Conservation (phyloP, 208 protist species). For the Crithidia bombi region DNA sequence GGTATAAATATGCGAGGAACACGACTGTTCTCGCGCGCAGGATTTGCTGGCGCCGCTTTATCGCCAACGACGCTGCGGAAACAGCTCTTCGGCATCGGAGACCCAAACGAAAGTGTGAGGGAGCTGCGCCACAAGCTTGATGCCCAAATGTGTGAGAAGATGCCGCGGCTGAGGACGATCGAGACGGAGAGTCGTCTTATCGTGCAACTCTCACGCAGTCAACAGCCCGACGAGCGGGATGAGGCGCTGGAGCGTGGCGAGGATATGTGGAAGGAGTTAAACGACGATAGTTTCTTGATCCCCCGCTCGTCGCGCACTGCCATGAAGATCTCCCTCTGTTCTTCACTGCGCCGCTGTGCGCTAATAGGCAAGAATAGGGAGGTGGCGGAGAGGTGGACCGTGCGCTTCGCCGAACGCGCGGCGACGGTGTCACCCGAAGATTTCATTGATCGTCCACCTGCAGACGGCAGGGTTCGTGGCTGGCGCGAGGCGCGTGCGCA, state of each 20-base stretch:
- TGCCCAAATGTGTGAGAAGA: conserved; percentile 32
- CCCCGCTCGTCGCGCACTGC: conserved; percentile 60
- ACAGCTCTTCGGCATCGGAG: conserved; percentile 6
- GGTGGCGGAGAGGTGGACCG: conserved; percentile 72
- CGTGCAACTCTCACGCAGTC: conserved; percentile 62
- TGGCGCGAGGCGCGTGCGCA: conserved; percentile 36
- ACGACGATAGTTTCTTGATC: conserved; percentile 46
- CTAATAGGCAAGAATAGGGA: conserved; percentile 44
- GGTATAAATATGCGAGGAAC: conserved; percentile 5
- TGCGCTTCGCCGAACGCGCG: conserved; percentile 65
- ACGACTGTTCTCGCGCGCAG: neutral
- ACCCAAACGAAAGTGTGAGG: conserved; percentile 20
- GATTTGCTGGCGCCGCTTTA: neutral
- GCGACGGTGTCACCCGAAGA: conserved; percentile 53
- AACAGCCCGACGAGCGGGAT: conserved; percentile 44
- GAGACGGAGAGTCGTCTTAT: conserved; percentile 74
- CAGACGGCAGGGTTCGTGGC: conserved; percentile 20
- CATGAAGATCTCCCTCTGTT: conserved; percentile 70
- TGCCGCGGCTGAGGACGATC: conserved; percentile 45
- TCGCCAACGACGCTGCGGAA: conserved; percentile 7
- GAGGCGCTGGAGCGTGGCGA: conserved; percentile 78
- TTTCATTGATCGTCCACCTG: conserved; percentile 44
- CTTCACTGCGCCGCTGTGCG: conserved; percentile 77
- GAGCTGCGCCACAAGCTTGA: conserved; percentile 37
- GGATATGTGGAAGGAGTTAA: conserved; percentile 70